Evolutionary conservation across 192 early-diverging fungal species (phyloP), one percentile per base, ranked within the genome.

Genomic region (Physocladia obscura): DNA sequence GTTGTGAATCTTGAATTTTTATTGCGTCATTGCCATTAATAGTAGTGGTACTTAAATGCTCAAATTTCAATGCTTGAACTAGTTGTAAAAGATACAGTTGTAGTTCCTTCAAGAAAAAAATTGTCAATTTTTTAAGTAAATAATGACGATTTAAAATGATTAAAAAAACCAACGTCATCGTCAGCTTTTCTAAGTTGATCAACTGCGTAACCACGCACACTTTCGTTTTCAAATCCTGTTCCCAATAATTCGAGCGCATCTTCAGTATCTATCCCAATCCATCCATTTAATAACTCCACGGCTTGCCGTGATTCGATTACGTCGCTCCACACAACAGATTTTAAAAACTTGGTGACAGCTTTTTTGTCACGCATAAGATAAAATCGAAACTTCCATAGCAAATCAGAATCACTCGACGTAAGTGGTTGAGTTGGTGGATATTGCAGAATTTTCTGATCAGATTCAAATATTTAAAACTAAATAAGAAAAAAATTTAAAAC

Each of bases 311-410:
- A 85, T 77, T 99, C 98, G 21, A 91, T 89, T 1, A 88, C 74
- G 64, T 99, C 98, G 29, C 80, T 86, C 98, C 98, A 99, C 3
- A 90, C 89, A 8, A 99, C 98, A 55, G 91, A 94, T 74, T 94
- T 95, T 17, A 99, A 77, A 79, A 99, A 99, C 76, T 99, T 99
- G 51, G 98, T 98, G 54, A 98, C 79, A 0, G 98, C 96, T 81
- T 91, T 90, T 64, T 94, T 96, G 80, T 99, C 95, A 24, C 91
- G 77, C 24, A 94, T 93, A 44, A 99, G 79, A 67, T 97, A 95
- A 62, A 93, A 97, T 57, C 98, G 83, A 76, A 95, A 99, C 71
- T 97, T 98, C 98, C 98, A 99, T 26, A 98, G 77, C n/a, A 95
- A 67, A 67, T 99, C 94, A 71, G 96, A 96, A 70, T 97, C 93